Evolutionary conservation across 352 stramenopile species (phyloP).

Genomic region (Peronospora tabacina): DNA sequence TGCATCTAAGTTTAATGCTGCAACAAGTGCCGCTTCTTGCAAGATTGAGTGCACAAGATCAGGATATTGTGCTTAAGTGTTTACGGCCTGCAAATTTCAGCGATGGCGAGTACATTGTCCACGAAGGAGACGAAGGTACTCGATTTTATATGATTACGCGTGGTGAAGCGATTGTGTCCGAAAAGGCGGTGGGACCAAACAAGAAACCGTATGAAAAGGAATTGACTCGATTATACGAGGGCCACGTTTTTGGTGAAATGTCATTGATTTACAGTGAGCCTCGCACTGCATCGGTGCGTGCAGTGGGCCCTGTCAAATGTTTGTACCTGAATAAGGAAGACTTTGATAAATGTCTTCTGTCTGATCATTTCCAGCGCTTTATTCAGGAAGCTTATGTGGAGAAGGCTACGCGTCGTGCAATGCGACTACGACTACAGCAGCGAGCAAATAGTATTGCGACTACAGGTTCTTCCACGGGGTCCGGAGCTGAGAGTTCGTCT

Average conservation of each 20-base stretch:
- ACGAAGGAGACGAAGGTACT: slow-evolving; percentile 81
- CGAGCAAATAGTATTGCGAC: slow-evolving; percentile 30
- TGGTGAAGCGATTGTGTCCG: slow-evolving; percentile 74
- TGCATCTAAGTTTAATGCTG: slow-evolving; percentile 84
- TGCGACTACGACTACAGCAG: slow-evolving; percentile 69
- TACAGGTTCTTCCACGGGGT: slow-evolving; percentile 9
- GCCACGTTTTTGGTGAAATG: slow-evolving; percentile 87
- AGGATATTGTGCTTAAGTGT: slow-evolving; percentile 75
- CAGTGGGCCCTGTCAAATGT: slow-evolving; percentile 74
- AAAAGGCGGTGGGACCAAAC: slow-evolving; percentile 39
- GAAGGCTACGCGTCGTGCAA: slow-evolving; percentile 73
- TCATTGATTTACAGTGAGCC: slow-evolving; percentile 84
- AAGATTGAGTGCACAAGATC: slow-evolving; percentile 56
- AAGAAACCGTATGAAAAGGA: slow-evolving; percentile 61
- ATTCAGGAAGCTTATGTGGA: slow-evolving; percentile 84
- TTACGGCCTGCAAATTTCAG: slow-evolving; percentile 79
- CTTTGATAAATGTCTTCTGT: slow-evolving; percentile 80
- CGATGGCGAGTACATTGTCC: slow-evolving; percentile 84
- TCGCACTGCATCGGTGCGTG: slow-evolving; percentile 73
- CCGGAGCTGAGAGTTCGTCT: slow-evolving; percentile 22
- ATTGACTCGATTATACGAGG: slow-evolving; percentile 78
- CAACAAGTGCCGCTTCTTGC: slow-evolving; percentile 78
- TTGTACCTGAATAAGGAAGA: slow-evolving; percentile 83
- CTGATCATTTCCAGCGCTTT: slow-evolving; percentile 78
- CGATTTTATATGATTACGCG: slow-evolving; percentile 88